Percentiles rank a stretch among this genome's conserved stretches.
Evolutionary conservation across 78 protist genomes (phyloP).

Genomic region (Dictyostelium brefeldianum): DNA sequence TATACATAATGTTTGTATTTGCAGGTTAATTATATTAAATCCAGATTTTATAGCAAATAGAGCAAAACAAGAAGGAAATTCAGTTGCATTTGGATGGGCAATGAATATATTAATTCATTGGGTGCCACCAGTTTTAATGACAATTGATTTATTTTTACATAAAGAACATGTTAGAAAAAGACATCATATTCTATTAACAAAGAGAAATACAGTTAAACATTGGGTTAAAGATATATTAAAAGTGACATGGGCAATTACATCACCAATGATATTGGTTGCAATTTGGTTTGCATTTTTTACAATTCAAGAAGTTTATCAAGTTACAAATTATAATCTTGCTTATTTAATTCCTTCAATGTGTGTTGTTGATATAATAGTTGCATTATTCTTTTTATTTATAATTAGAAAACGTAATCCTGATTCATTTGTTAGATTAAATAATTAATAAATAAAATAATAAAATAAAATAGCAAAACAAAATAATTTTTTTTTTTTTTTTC

Average conservation of each 20-base stretch:
- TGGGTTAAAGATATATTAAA: slow-evolving; percentile 30
- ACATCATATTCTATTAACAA: slow-evolving; percentile 38
- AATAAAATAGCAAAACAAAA: neutral
- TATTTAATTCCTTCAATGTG: slow-evolving; percentile 46
- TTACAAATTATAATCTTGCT: slow-evolving; percentile 38
- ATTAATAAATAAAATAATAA: neutral
- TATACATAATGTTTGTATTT: too few relatives aligned
- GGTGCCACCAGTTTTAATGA: slow-evolving; percentile 33
- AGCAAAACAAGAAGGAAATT: slow-evolving; percentile 37
- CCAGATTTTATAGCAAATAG: slow-evolving; percentile 46
- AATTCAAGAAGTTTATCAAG: slow-evolving; percentile 43
- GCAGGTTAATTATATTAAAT: slow-evolving; percentile 24
- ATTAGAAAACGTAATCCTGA: slow-evolving; percentile 23
- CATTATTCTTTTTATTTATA: slow-evolving; percentile 17
- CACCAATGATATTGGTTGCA: slow-evolving; percentile 36
- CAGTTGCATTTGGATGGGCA: slow-evolving; percentile 49
- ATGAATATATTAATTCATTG: slow-evolving; percentile 46
- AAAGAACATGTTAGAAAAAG: slow-evolving; percentile 56
- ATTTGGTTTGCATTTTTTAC: slow-evolving; percentile 54
- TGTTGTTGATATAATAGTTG: slow-evolving; percentile 21
- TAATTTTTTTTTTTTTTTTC: neutral
- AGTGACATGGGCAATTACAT: slow-evolving; percentile 20
- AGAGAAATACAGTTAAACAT: neutral
- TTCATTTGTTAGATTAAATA: slow-evolving; percentile 37
- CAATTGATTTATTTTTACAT: slow-evolving; percentile 33